Evolutionary conservation across 495 filamentous ascomycete species (phyloP), one percentile per base, ranked within the genome.

Genomic region (Penicillium egyptiacum): DNA sequence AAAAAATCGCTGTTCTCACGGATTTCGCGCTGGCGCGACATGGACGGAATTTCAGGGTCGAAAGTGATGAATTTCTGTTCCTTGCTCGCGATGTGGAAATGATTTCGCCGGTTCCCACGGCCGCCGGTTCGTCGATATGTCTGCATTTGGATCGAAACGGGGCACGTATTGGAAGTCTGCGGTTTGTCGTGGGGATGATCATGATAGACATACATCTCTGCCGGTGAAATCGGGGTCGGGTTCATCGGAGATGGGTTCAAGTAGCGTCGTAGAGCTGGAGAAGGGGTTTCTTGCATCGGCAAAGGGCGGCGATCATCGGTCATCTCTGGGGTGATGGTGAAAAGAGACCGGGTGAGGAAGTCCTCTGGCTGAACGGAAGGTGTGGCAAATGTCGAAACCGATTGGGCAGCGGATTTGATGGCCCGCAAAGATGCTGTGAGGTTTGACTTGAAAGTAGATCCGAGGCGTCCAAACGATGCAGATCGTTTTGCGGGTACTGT

Each of bases 1-100:
- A 98, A 85, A 74, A 98, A 98, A 61, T 97, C 88, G 23, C 88
- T 83, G 67, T 98, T 98, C 69, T 98, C 94, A 37, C 94, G 83
- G 60, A 90, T 84, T 69, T 97, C 94, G 14, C 94, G 85, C 68
- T 92, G 92, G 14, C 91, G 86, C 11, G 88, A 79, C 51, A 81
- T 71, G 3, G 82, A 75, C 0, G 75, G 71, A 26, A 69, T 58
- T 45, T 79, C 75, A 11, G 79, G 75, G 39, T 76, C 73, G 35
- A 70, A 73, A 0, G 76, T 76, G 5, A 53, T 5, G 7, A 73
- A 75, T 39, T 78, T 65, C n/a, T 68, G 58, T 63, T 75, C 63
- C 59, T 70, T 54, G 47, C 61, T 61, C 45, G 70, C 56, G 47
- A 69, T 58, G 56, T 70, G 63, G 62, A 69, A 66, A 54, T 64